Conservation (phyloP, 23 red algal genomes). For the Chondrus crispus region DNA sequence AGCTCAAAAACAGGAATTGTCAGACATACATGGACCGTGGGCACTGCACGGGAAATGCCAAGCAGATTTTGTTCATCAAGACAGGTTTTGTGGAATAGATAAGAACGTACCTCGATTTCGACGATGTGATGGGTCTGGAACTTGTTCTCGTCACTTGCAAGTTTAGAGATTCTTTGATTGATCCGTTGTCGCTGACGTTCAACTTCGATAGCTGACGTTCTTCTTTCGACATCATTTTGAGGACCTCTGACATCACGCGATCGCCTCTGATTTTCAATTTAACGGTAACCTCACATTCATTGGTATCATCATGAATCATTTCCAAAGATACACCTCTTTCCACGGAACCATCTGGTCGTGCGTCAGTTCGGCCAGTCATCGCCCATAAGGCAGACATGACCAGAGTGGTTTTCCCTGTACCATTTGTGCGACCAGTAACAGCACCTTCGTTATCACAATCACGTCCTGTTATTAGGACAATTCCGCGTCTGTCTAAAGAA, state of each 20-base stretch:
- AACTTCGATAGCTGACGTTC: not conserved
- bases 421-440: conserved; percentile 62
- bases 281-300: conserved; percentile 37
- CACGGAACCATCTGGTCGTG: conserved; percentile 52
- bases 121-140: not conserved
- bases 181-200: not conserved
- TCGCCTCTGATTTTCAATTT: conserved; percentile 1
- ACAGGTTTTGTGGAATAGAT: no score
- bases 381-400: conserved; percentile 87
- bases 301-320: conserved; percentile 65
- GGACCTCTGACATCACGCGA: conserved; percentile 25
- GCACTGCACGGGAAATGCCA: not conserved
- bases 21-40: not conserved
- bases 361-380: conserved; percentile 55
- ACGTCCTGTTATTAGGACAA: conserved; percentile 60
- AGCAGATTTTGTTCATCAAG: not conserved
- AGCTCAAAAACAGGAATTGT: not conserved
- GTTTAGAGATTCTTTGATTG: not conserved
- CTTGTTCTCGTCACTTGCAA: conserved; percentile 3
- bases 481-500: conserved; percentile 47
- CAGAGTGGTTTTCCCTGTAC: conserved; percentile 71
- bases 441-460: conserved; percentile 44
- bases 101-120: not conserved
- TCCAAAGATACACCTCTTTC: conserved; percentile 40
- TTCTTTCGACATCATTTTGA: conserved; percentile 32